Conservation (phyloP, 2,329 filamentous ascomycete species). For the Ophiostoma sp. region DNA sequence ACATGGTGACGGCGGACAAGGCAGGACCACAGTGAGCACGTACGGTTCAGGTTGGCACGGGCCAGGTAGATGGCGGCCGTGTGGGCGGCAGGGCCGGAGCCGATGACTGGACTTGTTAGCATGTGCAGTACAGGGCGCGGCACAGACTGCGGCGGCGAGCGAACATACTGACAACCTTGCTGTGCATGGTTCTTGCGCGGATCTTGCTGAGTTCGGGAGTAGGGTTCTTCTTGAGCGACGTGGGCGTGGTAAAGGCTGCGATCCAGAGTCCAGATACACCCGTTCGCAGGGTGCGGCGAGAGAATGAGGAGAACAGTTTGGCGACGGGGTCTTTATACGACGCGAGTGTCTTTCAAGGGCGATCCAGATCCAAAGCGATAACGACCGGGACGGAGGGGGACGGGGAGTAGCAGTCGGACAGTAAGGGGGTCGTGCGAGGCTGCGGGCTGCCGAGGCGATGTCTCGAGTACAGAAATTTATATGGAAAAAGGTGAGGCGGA, state of each 20-base stretch:
- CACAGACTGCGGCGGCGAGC: constrained; percentile 8
- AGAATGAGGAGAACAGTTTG: constrained; percentile 89
- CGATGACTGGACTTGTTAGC: constrained; percentile 54
- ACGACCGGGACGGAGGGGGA: background rate
- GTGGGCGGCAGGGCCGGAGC: constrained; percentile 95
- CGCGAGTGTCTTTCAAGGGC: background rate
- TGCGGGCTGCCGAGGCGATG: constrained; percentile 6
- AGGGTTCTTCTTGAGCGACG: constrained; percentile 52
- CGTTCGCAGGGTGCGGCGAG: constrained; percentile 71
- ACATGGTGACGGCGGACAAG: background rate
- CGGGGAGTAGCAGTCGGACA: too few species aligned
- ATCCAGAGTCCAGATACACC: constrained; percentile 67
- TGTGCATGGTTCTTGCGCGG: constrained; percentile 67
- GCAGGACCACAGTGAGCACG: constrained; percentile 30
- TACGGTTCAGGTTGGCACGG: constrained; percentile 84
- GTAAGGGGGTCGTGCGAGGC: background rate
- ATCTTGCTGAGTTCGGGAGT: constrained; percentile 36
- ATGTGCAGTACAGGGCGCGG: constrained; percentile 22
- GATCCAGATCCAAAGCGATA: background rate
- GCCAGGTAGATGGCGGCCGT: constrained; percentile 95
- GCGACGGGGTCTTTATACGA: constrained; percentile 38
- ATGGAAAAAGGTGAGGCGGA: background rate
- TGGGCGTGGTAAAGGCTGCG: constrained; percentile 61
- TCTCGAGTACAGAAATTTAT: background rate
- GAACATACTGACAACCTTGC: constrained; percentile 75